Base-by-base conservation (phyloP, 768 basidiomycete genomes). In the Boletales sp. region DNA sequence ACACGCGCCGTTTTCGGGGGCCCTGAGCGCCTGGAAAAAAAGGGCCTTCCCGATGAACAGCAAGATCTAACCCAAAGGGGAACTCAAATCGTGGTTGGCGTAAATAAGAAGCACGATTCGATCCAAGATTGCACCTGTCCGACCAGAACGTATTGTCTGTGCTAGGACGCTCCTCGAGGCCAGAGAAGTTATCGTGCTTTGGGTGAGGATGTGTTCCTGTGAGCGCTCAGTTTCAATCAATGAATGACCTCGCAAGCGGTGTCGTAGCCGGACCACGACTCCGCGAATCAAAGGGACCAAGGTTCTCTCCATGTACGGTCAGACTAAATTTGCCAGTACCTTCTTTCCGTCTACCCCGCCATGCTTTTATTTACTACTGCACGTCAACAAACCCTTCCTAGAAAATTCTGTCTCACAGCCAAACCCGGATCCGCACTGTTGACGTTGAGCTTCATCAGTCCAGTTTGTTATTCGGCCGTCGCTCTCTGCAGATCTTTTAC, bases 111-210 rank as follows among this genome's bases (percentile, higher is more conserved):
- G 64, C 64, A 46, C 46, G 53, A 52, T 64, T 59, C 58, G 64
- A 67, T 46, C 56, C 60, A 54, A 60, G 65, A 55, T 65, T 70
- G 62, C 62, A 61, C 65, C 64, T 68, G 57, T 36, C 52, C 43
- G 21, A 47, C 60, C 42, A 41, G 48, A 19, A 42, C 33, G 38
- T 25, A 48, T 53, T 39, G 39, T 48, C 62, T 70, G 70, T 73
- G 70, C 66, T 70, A 69, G 71, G 70, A 70, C 72, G 70, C 66
- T 73, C 70, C 72, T 77, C 71, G 72, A 75, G 66, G 72, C 63
- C 62, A 66, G 68, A 63, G 71, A 70, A 65, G 64, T 58, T 52
- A 49, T 41, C 56, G 56, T 58, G 52, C 46, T 49, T 52, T 62
- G 55, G 49, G 52, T 63, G 49, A 51, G 55, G 56, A 49, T 42